Evolutionary conservation across 148 eudicot genomes (phyloP).

Genomic region (Fagopyrum esculentum): DNA sequence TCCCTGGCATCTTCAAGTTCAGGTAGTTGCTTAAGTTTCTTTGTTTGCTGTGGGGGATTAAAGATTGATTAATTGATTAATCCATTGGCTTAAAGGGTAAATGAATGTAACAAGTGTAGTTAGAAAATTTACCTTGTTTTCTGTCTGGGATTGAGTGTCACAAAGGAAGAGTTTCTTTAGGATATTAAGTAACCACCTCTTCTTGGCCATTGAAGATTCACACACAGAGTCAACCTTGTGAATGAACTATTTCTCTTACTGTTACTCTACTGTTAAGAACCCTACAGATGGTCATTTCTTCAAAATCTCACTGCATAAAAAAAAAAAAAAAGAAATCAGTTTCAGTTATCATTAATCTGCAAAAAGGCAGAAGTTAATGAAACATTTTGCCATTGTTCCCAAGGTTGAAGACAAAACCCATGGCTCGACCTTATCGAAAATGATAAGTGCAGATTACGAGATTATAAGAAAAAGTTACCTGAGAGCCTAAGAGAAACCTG

Average conservation of each 20-base stretch:
- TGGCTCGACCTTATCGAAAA: not conserved
- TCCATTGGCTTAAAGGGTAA: too few relatives aligned
- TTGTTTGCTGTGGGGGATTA: conserved; percentile 28
- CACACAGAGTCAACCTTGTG: too few relatives aligned
- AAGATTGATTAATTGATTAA: not conserved
- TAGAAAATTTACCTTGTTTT: conserved; percentile 33
- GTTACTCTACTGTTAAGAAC: conserved; percentile 1
- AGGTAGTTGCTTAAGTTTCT: conserved; percentile 37
- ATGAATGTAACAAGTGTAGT: not conserved
- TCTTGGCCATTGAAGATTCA: conserved; percentile 52
- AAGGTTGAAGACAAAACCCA: not conserved
- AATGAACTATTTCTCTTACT: not conserved
- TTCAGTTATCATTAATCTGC: not conserved
- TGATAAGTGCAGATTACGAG: not conserved
- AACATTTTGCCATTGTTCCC: not conserved
- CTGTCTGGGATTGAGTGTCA: conserved; percentile 39
- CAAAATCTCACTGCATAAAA: conserved; percentile 6
- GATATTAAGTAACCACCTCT: conserved; percentile 49
- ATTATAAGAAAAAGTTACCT: not conserved
- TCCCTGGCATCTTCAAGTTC: conserved; percentile 47
- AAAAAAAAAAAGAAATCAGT: not conserved
- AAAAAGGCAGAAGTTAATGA: not conserved
- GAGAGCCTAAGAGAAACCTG: not conserved
- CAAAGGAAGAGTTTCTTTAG: conserved; percentile 55
- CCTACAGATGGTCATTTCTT: not conserved